A percentile compares a stretch with the other conserved stretches of the same genome.
Evolutionary conservation across 106 monocot genomes (phyloP).

Genomic region (Apostasia ramifera): DNA sequence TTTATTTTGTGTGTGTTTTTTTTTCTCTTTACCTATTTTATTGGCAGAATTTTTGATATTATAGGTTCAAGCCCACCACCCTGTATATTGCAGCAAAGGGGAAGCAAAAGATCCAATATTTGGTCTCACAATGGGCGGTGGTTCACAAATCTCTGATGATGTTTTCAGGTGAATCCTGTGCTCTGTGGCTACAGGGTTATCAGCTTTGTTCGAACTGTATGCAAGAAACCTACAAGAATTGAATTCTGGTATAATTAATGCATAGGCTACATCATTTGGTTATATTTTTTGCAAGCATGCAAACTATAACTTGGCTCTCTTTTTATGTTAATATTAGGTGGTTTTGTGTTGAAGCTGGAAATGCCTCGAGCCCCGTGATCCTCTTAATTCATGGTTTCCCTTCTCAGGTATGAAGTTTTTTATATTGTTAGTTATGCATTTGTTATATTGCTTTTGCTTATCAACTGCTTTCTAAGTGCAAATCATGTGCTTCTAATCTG

Average conservation of each 20-base stretch:
- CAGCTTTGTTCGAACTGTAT: constrained; percentile 26
- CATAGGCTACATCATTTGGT: constrained; percentile 9
- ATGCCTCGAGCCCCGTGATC: constrained; percentile 39
- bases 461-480: too few relatives aligned
- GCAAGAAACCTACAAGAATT: constrained; percentile 16
- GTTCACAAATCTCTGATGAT: constrained; percentile 67
- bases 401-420: constrained; percentile 59
- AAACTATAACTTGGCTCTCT: too few relatives aligned
- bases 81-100: constrained; percentile 54
- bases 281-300: constrained; percentile 4
- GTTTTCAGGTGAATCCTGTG: constrained; percentile 79
- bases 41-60: constrained; percentile 6
- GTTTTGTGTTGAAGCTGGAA: constrained; percentile 90
- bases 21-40: too few relatives aligned
- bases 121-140: constrained; percentile 85
- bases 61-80: constrained; percentile 91
- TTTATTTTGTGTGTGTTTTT: too few relatives aligned
- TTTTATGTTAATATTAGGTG: constrained; percentile 41
- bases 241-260: constrained; percentile 27
- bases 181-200: constrained; percentile 13
- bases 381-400: constrained; percentile 87
- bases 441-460: too few relatives aligned
- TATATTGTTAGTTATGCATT: too few relatives aligned
- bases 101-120: constrained; percentile 96
- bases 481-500: too few relatives aligned